Conservation (phyloP, 345 rosid genomes). For the Bruguiera parviflora region DNA sequence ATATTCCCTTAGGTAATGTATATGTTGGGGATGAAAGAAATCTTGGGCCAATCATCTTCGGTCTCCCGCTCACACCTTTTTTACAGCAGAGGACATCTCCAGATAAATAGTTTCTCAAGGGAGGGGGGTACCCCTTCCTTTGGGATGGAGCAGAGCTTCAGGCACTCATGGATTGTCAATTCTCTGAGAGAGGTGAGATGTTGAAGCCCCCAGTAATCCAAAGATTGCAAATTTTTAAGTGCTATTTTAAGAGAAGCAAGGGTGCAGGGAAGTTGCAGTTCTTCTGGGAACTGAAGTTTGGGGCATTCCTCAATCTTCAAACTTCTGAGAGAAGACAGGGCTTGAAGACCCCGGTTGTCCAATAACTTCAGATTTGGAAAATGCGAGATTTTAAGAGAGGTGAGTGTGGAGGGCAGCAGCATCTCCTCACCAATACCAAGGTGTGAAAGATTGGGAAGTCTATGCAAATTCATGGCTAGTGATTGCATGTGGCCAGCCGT, state of each 20-base stretch:
- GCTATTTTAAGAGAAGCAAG: conserved; percentile 7
- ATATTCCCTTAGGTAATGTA: not conserved
- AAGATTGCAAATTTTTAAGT: not conserved
- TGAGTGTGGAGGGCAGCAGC: conserved; percentile 2
- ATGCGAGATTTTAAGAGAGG: too few species aligned
- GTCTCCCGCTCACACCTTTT: conserved; percentile 1
- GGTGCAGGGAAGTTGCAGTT: not conserved
- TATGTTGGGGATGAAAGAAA: not conserved
- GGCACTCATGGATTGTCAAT: conserved; percentile 4
- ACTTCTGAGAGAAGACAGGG: too few species aligned
- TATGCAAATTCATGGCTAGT: too few species aligned
- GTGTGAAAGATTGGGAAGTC: too few species aligned
- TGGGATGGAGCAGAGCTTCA: conserved; percentile 8
- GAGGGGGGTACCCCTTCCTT: conserved; percentile 3
- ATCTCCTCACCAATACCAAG: conserved; percentile 7
- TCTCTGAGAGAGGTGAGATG: conserved; percentile 6
- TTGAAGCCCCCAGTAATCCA: conserved; percentile 6
- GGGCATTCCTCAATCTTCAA: too few species aligned
- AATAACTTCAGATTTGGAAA: too few species aligned
- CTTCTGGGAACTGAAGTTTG: too few species aligned
- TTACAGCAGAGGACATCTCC: conserved; percentile 4
- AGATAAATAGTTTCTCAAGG: not conserved
- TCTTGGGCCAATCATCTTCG: conserved; percentile 15
- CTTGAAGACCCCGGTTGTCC: too few species aligned
- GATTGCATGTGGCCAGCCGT: too few species aligned